These are phyloP conservation scores for Aspergillus tubingensis DNA, from an alignment of 2,329 filamentous ascomycete species.

Conservation along the genomic window DNA sequence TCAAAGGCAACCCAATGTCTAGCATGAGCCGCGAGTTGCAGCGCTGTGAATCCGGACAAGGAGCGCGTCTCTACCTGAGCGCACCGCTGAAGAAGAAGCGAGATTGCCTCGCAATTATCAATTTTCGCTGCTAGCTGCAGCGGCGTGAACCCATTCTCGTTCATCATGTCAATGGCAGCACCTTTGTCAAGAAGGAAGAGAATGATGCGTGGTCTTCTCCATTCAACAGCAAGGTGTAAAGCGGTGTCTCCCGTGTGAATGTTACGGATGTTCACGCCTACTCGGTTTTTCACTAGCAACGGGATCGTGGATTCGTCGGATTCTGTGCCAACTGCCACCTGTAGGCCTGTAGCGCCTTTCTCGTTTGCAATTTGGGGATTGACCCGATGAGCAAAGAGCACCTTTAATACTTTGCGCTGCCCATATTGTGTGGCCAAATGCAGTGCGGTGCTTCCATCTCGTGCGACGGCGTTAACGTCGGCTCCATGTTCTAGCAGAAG, in stretches of 20 bases:
- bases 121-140: constrained; percentile 31
- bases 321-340: constrained; percentile 31
- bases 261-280: constrained; percentile 30
- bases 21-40: constrained; percentile 29
- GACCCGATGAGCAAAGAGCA: constrained; percentile 20
- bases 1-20: constrained; percentile 35
- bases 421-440: constrained; percentile 31
- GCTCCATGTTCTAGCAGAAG: constrained; percentile 30
- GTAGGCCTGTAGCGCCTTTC: constrained; percentile 26
- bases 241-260: constrained; percentile 28
- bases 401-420: constrained; percentile 30
- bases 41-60: constrained; percentile 24
- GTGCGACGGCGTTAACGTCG: constrained; percentile 26
- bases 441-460: constrained; percentile 34
- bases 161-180: constrained; percentile 25
- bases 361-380: constrained; percentile 22
- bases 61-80: constrained; percentile 29
- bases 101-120: constrained; percentile 35
- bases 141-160: constrained; percentile 29
- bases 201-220: constrained; percentile 28
- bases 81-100: constrained; percentile 29
- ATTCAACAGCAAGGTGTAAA: constrained; percentile 31
- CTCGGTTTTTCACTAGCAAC: constrained; percentile 29
- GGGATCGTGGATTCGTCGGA: constrained; percentile 33
- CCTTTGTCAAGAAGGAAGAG: constrained; percentile 33